phyloP scores from a whole-genome alignment of 2,329 filamentous ascomycete species.

The Aspergillus awamori region DNA sequence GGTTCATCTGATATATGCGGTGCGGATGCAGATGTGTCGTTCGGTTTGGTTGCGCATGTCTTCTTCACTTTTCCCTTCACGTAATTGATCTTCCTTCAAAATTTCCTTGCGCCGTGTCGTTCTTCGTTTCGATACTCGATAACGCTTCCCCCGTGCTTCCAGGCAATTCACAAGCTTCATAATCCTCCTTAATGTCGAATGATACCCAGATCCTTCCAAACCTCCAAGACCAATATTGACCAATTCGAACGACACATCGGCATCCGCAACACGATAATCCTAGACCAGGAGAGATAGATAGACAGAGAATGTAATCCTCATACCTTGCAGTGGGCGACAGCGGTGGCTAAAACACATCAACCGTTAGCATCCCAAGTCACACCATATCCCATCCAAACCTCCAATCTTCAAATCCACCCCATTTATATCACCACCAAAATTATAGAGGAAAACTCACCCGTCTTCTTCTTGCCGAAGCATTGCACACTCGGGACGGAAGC shows the following conservation, averaged over 20 bases:
- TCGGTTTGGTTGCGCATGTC: slow-evolving; percentile 17
- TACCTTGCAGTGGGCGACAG: slow-evolving; percentile 93
- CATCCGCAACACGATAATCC: slow-evolving; percentile 1
- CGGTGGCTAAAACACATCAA: slow-evolving; percentile 63
- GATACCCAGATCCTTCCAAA: neutral
- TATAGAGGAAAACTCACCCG: slow-evolving; percentile 48
- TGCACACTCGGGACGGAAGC: slow-evolving; percentile 80
- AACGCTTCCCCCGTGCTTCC: neutral
- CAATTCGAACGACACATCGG: neutral
- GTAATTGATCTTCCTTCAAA: neutral
- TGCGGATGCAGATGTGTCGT: slow-evolving; percentile 3
- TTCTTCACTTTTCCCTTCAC: slow-evolving; percentile 9
- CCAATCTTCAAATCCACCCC: neutral
- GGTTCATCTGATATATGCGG: neutral
- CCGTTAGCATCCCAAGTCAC: slow-evolving; percentile 13
- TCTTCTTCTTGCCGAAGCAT: slow-evolving; percentile 99
- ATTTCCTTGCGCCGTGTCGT: neutral
- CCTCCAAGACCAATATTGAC: neutral
- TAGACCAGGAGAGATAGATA: slow-evolving; percentile 9
- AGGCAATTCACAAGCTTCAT: neutral
- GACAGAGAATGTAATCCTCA: slow-evolving; percentile 33
- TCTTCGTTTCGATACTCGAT: neutral
- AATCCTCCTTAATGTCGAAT: too few species aligned
- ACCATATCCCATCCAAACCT: too few species aligned
- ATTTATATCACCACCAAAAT: neutral